Evolutionary conservation across 176 grass and related monocot genomes (phyloP).

Genomic region (Oryza australiensis): DNA sequence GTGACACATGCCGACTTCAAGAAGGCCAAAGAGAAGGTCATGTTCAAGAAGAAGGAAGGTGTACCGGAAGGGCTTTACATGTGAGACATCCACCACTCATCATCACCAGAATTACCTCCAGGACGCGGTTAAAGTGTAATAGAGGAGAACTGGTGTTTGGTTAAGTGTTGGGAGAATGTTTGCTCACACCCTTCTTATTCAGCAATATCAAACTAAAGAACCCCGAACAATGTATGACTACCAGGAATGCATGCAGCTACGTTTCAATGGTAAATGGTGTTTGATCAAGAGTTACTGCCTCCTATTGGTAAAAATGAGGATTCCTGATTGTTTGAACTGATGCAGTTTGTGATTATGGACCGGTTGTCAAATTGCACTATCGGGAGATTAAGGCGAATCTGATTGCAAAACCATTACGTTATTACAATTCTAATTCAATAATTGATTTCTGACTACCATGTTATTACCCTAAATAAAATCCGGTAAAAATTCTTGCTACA

Average conservation of each 20-base stretch:
- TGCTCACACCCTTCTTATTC: slow-evolving; percentile 15
- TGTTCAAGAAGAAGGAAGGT: slow-evolving; percentile 99
- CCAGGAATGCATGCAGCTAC: background rate
- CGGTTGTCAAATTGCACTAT: too few species aligned
- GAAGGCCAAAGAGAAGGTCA: slow-evolving; percentile 98
- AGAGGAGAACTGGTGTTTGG: slow-evolving; percentile 18
- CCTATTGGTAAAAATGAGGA: background rate
- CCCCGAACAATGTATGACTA: slow-evolving; percentile 12
- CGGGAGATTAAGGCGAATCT: too few species aligned
- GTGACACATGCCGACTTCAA: slow-evolving; percentile 89
- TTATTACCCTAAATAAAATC: background rate
- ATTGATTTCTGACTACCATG: too few species aligned
- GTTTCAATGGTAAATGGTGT: slow-evolving; percentile 13
- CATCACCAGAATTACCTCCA: background rate
- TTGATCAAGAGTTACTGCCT: background rate
- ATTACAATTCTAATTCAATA: too few species aligned
- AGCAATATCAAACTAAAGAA: background rate
- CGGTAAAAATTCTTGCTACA: background rate
- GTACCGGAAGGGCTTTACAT: slow-evolving; percentile 94
- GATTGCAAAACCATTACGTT: too few species aligned
- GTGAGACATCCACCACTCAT: slow-evolving; percentile 34
- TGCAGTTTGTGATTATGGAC: background rate
- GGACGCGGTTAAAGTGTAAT: background rate
- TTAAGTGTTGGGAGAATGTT: slow-evolving; percentile 3
- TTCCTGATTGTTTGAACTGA: background rate